Evolutionary conservation across 306 rosid species (phyloP), one percentile per base, ranked within the genome.

Genomic region (barrel medic (Medicago truncatula)): DNA sequence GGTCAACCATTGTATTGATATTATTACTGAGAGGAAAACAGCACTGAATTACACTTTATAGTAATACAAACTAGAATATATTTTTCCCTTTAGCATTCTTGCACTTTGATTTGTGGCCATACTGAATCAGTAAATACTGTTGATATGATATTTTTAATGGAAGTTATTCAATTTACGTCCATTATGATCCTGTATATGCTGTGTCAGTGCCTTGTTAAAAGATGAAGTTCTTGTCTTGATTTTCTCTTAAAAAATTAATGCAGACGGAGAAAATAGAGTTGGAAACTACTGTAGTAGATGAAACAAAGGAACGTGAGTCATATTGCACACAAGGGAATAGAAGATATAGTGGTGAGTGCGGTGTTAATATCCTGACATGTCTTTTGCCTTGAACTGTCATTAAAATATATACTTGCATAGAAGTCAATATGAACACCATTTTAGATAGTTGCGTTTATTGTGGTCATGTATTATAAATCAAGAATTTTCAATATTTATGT

Each of bases 281-380:
- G 88, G 99, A 95, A 92, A 77, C 99, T 75, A 92, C 97, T 72
- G 99, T 95, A 31, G 96, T 95, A 67, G 99, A 95, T 80, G 99
- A 95, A 90, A 95, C 99, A 61, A 95, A 95, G 89, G 99, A 92
- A 74, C 97, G 97, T 2, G 97, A 95, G 75, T 90, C 97, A 73
- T 95, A 87, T 71, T 92, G 97, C 56, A 90, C 89, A 80, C 96
- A 92, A 84, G 98, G 91, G 73, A 86, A 92, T 83, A 75, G 99
- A 84, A 86, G 99, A 79, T 89, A 89, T 78, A 95, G 98, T 64
- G 99, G 99, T 95, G 78, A 84, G 97, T 86, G 25, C 78, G 46
- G 69, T 81, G 58, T 50, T 67, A 68, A n/a, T 54, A 52, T 75
- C 72, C 57, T 53, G 34, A 67, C 40, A 61, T 21, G 17, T 58